phyloP scores from a whole-genome alignment of 257 asterid genomes.

The Capsicum rhomboideum region DNA sequence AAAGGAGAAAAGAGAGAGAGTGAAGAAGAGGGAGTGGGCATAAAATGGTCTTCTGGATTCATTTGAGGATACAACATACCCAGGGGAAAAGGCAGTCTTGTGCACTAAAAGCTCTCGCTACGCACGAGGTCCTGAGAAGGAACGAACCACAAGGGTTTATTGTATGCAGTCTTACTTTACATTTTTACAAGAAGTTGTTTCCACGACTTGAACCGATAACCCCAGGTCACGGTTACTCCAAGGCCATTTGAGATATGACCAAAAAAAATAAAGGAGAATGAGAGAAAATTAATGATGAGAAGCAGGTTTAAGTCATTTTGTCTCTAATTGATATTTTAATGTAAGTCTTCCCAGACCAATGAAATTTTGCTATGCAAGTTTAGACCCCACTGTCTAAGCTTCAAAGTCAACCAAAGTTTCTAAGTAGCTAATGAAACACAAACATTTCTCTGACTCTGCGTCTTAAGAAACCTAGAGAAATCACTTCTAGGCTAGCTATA shows the following conservation, averaged over 20 bases:
- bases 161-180: no score
- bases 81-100: no score
- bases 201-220: no score
- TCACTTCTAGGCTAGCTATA: not conserved
- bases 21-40: not conserved
- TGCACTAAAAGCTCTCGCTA: no score
- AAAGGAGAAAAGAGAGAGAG: not conserved
- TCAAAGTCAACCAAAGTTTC: not conserved
- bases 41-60: no score
- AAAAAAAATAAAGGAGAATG: not conserved
- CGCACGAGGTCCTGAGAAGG: no score
- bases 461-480: not conserved
- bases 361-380: not conserved
- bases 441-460: not conserved
- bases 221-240: no score
- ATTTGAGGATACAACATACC: no score
- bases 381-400: not conserved
- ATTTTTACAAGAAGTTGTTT: no score
- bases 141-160: no score
- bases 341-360: not conserved
- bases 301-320: not conserved
- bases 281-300: not conserved
- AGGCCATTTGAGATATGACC: no score
- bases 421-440: not conserved
- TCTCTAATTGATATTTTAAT: not conserved